Evolutionary conservation across 148 eudicot genomes (phyloP), one percentile per base, ranked within the genome.

Genomic region (Rheum nobile): DNA sequence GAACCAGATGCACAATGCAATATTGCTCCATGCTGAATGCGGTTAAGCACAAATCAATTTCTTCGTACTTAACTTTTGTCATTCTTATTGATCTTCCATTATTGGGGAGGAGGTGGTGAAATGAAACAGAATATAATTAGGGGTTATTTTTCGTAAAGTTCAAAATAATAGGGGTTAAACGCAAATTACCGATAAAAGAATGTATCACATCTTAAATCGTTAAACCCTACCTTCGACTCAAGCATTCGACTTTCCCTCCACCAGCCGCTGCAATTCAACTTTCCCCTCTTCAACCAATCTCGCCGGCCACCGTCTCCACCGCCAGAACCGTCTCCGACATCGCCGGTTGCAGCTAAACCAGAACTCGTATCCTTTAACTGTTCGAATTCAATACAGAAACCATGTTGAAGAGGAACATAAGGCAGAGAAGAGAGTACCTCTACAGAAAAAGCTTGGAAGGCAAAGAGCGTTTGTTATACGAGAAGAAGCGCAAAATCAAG

Each of bases 361-460:
- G 21, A 34, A 65, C 1, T 4, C 7, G 34, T 10, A 34, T 31
- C 5, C 12, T 6, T 32, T 34, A 8, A 65, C 39, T 24, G 21
- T 0, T 34, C 39, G n/a, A 65, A 65, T 65, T 65, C 39, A 32
- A 65, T 32, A 13, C 38, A 29, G 44, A 38, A 61, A 81, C 21
- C 4, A 92, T 92, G 98, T 78, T 87, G 84, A 78, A 85, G 73
- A 86, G 97, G 65, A 95, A 86, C 69, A 59, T 79, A 17, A 77
- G 97, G 80, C 71, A 86, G 81, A 80, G 91, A 69, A 90, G 87
- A 79, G 99, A 95, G 83, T 95, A 89, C 73, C 83, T 91, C 0
- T 95, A 90, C 79, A 76, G 92, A 55, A 95, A 95, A 78, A 86
- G 87, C 73, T 79, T 91, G 70, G 97, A 91, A 76, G 96, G 94